phyloP scores from a whole-genome alignment of 2,329 filamentous ascomycete genomes.

The Talaromyces sp. region DNA sequence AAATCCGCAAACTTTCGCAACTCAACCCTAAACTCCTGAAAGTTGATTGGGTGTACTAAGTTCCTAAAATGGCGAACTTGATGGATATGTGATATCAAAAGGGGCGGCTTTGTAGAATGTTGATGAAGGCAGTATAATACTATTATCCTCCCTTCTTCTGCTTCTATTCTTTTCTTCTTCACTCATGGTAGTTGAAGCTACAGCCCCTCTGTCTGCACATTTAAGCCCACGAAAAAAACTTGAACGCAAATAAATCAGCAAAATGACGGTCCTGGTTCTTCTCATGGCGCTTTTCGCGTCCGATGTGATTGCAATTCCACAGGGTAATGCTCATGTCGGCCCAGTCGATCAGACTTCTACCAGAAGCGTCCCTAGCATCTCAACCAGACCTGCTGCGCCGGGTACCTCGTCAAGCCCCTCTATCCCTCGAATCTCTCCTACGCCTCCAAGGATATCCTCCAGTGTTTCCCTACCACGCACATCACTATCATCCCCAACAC shows the following conservation, averaged over 20 bases:
- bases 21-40: neutral
- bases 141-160: neutral
- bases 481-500: neutral
- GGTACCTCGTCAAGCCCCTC: neutral
- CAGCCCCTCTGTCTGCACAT: neutral
- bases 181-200: neutral
- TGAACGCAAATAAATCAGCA: neutral
- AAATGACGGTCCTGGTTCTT: conserved; percentile 7
- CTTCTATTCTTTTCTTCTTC: neutral
- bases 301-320: conserved; percentile 13
- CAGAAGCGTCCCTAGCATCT: neutral
- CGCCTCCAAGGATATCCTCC: neutral
- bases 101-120: conserved; percentile 3
- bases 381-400: neutral
- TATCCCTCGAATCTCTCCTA: neutral
- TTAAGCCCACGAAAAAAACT: neutral
- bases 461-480: neutral
- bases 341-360: neutral
- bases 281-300: conserved; percentile 12
- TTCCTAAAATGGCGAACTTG: conserved; percentile 8
- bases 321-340: neutral
- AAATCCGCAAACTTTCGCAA: neutral
- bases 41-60: neutral
- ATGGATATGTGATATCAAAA: conserved; percentile 12
- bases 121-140: neutral